A percentile compares a stretch with the other conserved stretches of the same genome.
Conservation (phyloP, 148 eudicot species). For the Amaranthus hypochondriacus region DNA sequence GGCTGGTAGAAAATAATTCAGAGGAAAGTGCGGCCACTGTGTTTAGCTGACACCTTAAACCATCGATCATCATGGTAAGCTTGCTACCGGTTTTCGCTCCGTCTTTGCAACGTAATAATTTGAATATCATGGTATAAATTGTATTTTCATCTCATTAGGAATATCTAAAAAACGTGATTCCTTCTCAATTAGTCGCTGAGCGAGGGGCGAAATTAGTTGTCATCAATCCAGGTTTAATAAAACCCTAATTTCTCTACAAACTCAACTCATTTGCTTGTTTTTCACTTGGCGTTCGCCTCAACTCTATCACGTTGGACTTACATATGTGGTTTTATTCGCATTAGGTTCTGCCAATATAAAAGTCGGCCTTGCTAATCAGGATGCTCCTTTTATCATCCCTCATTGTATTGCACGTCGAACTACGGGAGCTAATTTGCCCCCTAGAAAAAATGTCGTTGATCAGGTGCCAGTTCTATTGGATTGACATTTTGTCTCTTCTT, state of each 20-base stretch:
- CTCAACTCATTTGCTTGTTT: not conserved
- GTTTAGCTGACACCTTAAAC: no score
- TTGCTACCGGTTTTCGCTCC: not conserved
- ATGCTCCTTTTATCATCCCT: conserved; percentile 65
- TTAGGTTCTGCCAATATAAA: conserved; percentile 87
- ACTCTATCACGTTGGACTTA: not conserved
- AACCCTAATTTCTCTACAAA: conserved; percentile 24
- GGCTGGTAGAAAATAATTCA: no score
- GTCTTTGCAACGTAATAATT: not conserved
- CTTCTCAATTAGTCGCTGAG: conserved; percentile 84
- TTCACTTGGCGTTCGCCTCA: not conserved
- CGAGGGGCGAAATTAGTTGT: conserved; percentile 85
- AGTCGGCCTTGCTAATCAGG: conserved; percentile 78
- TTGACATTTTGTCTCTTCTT: not conserved
- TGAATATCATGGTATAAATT: not conserved
- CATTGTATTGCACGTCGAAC: conserved; percentile 92
- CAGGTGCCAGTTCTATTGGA: conserved; percentile 34
- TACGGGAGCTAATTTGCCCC: conserved; percentile 52
- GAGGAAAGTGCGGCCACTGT: no score
- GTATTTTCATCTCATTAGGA: conserved; percentile 40
- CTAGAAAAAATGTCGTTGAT: conserved; percentile 71
- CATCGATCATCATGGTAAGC: not conserved
- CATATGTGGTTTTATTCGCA: not conserved
- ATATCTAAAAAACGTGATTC: conserved; percentile 65
- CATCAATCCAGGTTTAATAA: conserved; percentile 78